These are phyloP conservation scores for Gamsiella multidivaricata DNA, from an alignment of 192 early-diverging fungal species.

Conservation along the genomic window DNA sequence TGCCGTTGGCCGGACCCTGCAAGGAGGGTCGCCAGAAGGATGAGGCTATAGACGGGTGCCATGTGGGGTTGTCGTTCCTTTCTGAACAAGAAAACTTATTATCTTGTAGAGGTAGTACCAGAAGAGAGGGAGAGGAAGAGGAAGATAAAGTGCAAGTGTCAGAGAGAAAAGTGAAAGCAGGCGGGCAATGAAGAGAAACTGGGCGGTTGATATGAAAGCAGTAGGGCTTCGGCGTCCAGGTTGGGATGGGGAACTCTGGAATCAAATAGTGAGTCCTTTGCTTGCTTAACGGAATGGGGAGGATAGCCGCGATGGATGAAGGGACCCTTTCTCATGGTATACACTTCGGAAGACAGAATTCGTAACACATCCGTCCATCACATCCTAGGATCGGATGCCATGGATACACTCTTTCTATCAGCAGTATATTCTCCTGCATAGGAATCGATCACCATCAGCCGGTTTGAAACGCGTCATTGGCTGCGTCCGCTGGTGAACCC, in stretches of 20 bases:
- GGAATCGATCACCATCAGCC: no score
- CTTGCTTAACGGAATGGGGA: not conserved
- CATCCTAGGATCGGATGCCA: no score
- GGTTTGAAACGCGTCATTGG: no score
- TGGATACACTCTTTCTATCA: no score
- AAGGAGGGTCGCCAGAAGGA: slow-evolving; percentile 5
- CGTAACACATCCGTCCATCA: no score
- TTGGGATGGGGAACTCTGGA: slow-evolving; percentile 5
- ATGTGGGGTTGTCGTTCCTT: not conserved
- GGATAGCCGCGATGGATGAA: no score
- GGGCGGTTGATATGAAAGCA: not conserved
- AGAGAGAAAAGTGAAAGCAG: not conserved
- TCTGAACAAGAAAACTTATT: not conserved
- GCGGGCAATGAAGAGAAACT: not conserved
- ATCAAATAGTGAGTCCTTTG: not conserved
- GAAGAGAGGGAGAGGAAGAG: not conserved
- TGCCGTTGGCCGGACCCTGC: slow-evolving; percentile 2
- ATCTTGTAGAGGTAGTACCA: not conserved
- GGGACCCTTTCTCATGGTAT: no score
- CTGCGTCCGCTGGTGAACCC: no score
- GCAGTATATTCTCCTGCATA: no score
- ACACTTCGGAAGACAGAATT: no score
- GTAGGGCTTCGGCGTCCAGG: no score
- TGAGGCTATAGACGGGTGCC: not conserved
- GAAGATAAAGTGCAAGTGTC: not conserved